Evolutionary conservation across 116 monocot genomes (phyloP), one percentile per base, ranked within the genome.

Genomic region (Posidonia oceanica): DNA sequence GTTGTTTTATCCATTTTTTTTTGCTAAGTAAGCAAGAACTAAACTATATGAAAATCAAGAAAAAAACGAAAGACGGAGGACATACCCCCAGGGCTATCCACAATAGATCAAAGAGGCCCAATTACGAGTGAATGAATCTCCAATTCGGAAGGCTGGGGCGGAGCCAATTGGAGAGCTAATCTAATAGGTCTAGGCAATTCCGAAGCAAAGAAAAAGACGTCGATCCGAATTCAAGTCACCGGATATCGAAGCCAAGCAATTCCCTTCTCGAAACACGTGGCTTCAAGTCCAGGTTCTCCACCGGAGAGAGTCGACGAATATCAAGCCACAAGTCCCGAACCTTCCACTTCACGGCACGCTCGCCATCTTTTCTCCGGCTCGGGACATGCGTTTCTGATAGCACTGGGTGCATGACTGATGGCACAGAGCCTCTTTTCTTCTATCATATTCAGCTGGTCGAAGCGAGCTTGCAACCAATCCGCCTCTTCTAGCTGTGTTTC

Each of bases 391-490:
- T n/a, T n/a, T n/a, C 41, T 66, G 42, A 42, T 66, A 66, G 40
- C 66, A 39, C 17, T 0, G 66, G 7, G 57, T 57, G 41, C 42
- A n/a, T 66, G 41, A 41, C 5, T 16, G 16, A 66, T 17, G 38
- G 44, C 66, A 18, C 41, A 12, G 4, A 66, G 36, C 44, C 39
- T 39, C 5, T 42, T 39, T 44, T 66, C 66, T n/a, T 66, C 42
- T 16, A 44, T 17, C 18, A 44, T 40, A 42, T 39, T 16, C 4
- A 66, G 16, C 14, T 39, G 4, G 38, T 66, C 14, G 36, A 40
- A 41, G 17, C 66, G 3, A 66, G 17, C 66, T 17, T 42, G 66
- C 17, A 66, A 12, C 42, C 66, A 66, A 42, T 66, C 66, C 6
- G 13, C 66, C 44, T 66, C 66, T 66, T 16, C 17, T 42, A 66